A percentile compares a stretch with the other conserved stretches of the same genome.
phyloP scores from a whole-genome alignment of 805 yeast species.

The Lachancea cidri region DNA sequence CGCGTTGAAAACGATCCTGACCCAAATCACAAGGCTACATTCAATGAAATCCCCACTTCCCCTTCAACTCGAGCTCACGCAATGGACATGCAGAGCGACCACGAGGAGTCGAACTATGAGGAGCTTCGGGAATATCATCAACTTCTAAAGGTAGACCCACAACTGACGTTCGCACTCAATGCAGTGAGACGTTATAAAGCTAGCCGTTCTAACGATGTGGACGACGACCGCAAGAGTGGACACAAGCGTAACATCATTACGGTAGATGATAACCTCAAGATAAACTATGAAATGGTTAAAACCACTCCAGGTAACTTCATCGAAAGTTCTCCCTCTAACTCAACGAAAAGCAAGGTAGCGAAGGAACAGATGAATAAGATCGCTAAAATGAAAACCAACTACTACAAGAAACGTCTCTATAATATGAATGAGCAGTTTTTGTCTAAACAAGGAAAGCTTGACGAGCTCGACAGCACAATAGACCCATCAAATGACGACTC shows the following conservation, averaged over 20 bases:
- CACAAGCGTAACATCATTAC: slow-evolving; percentile 29
- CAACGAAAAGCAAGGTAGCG: slow-evolving; percentile 3
- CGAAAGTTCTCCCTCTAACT: slow-evolving; percentile 5
- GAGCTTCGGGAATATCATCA: slow-evolving; percentile 4
- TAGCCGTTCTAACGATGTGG: slow-evolving; percentile 4
- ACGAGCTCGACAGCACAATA: slow-evolving; percentile 10
- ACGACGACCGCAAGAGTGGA: slow-evolving; percentile 10
- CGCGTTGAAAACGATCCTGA: not conserved
- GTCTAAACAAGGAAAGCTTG: slow-evolving; percentile 9
- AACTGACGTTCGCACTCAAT: slow-evolving; percentile 10
- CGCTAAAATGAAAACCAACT: slow-evolving; percentile 11
- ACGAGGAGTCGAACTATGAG: not conserved
- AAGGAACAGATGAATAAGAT: slow-evolving; percentile 8
- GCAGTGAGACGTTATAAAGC: slow-evolving; percentile 12
- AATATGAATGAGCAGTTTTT: slow-evolving; percentile 26
- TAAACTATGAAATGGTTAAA: slow-evolving; percentile 32
- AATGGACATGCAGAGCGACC: not conserved
- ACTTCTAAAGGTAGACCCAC: slow-evolving; percentile 12
- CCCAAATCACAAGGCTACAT: too few relatives aligned
- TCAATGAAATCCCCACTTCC: too few relatives aligned
- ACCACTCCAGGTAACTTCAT: slow-evolving; percentile 28
- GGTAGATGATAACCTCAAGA: slow-evolving; percentile 31
- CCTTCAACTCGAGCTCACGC: not conserved
- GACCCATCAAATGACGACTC: slow-evolving; percentile 2
- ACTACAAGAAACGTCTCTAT: slow-evolving; percentile 25